phyloP scores from a whole-genome alignment of 2,329 filamentous ascomycete genomes.

The Leptographium galeiforme region DNA sequence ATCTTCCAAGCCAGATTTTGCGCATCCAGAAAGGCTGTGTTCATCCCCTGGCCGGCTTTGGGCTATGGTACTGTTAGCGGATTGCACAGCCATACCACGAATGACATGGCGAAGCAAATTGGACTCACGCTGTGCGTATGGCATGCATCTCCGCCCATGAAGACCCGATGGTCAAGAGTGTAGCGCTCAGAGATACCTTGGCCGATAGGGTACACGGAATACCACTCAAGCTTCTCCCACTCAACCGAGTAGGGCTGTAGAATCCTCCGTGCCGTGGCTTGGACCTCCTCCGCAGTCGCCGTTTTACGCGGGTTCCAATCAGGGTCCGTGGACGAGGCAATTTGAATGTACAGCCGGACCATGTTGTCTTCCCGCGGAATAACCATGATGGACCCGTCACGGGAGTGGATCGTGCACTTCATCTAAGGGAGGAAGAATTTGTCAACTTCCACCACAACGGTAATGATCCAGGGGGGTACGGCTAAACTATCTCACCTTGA shows the following conservation, averaged over 20 bases:
- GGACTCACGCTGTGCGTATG: conserved; percentile 60
- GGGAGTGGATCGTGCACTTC: conserved; percentile 65
- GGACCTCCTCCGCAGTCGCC: conserved; percentile 49
- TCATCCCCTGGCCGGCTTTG: conserved; percentile 71
- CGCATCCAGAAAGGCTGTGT: conserved; percentile 66
- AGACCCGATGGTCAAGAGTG: conserved; percentile 55
- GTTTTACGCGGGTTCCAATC: conserved; percentile 50
- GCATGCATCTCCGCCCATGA: conserved; percentile 65
- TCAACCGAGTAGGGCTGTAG: conserved; percentile 53
- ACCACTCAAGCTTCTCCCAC: conserved; percentile 59
- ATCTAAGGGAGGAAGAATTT: conserved; percentile 27
- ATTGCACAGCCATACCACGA: background rate
- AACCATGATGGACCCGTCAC: conserved; percentile 64
- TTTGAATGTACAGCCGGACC: conserved; percentile 58
- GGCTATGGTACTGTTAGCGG: conserved; percentile 22
- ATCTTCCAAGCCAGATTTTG: conserved; percentile 95
- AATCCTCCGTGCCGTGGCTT: conserved; percentile 51
- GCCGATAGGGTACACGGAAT: conserved; percentile 63
- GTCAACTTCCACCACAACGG: background rate
- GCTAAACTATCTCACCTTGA: conserved; percentile 34
- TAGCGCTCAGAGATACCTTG: conserved; percentile 59
- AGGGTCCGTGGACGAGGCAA: conserved; percentile 45
- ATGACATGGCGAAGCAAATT: background rate
- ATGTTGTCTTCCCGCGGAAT: conserved; percentile 60
- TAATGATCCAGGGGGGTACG: background rate